Percentiles rank a stretch among this genome's conserved stretches.
Evolutionary conservation across 352 stramenopile genomes (phyloP).

Genomic region (Pythium pyrilobum): DNA sequence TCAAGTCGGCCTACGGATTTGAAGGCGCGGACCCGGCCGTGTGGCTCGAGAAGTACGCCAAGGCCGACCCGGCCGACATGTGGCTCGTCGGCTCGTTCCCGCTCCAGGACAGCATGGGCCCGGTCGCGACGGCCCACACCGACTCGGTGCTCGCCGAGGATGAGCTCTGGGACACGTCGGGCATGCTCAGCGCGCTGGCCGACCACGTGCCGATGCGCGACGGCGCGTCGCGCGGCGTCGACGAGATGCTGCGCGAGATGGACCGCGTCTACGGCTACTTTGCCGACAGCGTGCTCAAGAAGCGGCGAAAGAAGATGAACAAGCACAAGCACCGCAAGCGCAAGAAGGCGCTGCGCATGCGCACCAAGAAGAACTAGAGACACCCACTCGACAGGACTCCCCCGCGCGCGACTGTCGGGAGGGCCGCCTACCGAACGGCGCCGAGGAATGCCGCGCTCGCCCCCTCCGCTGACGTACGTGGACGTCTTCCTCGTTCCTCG

Average conservation of each 20-base stretch:
- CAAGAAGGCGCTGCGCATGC: constrained; percentile 83
- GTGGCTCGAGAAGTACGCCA: constrained; percentile 61
- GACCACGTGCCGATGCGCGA: constrained; percentile 59
- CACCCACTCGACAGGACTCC: not conserved
- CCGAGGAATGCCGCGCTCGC: too few species aligned
- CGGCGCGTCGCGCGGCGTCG: constrained; percentile 29
- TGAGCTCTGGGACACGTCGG: constrained; percentile 72
- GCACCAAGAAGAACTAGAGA: constrained; percentile 87
- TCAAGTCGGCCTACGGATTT: constrained; percentile 27
- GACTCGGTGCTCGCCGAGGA: constrained; percentile 26
- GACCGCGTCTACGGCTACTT: constrained; percentile 54
- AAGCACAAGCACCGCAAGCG: constrained; percentile 92
- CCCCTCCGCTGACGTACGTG: too few species aligned
- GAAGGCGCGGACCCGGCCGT: constrained; percentile 39
- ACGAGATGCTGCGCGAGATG: constrained; percentile 59
- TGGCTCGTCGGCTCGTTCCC: constrained; percentile 79
- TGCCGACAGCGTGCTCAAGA: constrained; percentile 85
- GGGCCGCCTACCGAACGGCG: too few species aligned
- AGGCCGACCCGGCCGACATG: constrained; percentile 51
- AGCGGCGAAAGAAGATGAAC: constrained; percentile 91
- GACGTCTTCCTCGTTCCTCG: too few species aligned
- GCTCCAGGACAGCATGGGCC: constrained; percentile 26
- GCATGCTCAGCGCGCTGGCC: constrained; percentile 71
- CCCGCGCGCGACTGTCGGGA: not conserved
- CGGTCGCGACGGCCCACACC: not conserved